Conservation (phyloP, 768 basidiomycete species). For the Cubamyces lactineus region DNA sequence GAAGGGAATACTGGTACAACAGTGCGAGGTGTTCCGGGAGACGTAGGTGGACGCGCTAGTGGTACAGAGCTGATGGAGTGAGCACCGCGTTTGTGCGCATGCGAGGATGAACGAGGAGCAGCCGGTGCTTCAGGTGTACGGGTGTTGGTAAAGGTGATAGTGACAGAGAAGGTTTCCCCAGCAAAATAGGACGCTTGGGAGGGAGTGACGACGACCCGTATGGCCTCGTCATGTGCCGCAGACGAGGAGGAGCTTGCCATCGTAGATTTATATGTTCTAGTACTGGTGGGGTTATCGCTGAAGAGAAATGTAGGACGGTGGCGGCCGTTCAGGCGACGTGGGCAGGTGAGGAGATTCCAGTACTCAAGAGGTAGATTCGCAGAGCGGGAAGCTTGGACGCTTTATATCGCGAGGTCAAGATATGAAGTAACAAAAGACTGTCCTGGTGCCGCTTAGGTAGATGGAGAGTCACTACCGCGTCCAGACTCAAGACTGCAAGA, state of each 20-base stretch:
- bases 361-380: neutral
- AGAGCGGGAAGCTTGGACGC: neutral
- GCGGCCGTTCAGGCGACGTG: neutral
- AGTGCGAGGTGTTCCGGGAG: conserved; percentile 62
- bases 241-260: conserved; percentile 19
- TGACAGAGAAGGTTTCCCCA: conserved; percentile 84
- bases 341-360: neutral
- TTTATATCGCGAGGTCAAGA: neutral
- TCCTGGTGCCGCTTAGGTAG: neutral
- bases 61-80: conserved; percentile 87
- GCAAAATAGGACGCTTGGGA: conserved; percentile 91
- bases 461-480: neutral
- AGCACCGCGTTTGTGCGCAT: conserved; percentile 66
- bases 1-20: conserved; percentile 40
- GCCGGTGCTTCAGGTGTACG: conserved; percentile 52
- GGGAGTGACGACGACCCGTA: conserved; percentile 76
- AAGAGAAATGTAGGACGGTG: neutral
- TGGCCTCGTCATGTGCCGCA: conserved; percentile 31
- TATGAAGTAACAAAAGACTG: neutral
- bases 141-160: conserved; percentile 86
- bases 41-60: conserved; percentile 79
- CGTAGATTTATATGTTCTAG: no score
- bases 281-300: no score
- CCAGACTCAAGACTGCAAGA: neutral
- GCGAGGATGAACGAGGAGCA: conserved; percentile 35